These are phyloP conservation scores for Colletotrichum godetiae DNA, from an alignment of 2,329 filamentous ascomycete genomes.

Conservation along the genomic window DNA sequence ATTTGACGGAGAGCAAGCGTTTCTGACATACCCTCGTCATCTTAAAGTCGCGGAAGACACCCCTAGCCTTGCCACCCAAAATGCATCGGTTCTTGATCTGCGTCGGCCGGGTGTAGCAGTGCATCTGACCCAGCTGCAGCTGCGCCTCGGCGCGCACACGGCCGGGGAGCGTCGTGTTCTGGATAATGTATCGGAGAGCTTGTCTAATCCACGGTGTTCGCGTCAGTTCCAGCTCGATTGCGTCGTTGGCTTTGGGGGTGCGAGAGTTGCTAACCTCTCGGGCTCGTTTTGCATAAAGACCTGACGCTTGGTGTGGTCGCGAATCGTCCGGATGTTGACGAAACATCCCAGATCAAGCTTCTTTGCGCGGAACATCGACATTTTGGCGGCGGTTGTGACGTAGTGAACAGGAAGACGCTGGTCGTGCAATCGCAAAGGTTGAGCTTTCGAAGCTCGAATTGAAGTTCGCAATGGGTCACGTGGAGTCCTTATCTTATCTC, in stretches of 20 bases:
- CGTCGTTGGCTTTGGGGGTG: background rate
- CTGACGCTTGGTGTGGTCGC: constrained; percentile 97
- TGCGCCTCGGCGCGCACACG: constrained; percentile 91
- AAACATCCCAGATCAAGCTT: constrained; percentile 91
- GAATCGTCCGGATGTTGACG: constrained; percentile 86
- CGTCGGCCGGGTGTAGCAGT: constrained; percentile 91
- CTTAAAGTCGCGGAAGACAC: constrained; percentile 94
- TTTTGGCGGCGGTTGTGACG: constrained; percentile 53
- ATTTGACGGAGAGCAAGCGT: no score
- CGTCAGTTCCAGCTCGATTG: background rate
- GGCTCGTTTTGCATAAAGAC: constrained; percentile 88
- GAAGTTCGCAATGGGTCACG: constrained; percentile 10
- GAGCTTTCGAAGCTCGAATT: constrained; percentile 17
- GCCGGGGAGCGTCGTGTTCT: constrained; percentile 86
- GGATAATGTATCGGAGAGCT: constrained; percentile 92
- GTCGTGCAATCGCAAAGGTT: constrained; percentile 1
- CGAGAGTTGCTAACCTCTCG: constrained; percentile 72
- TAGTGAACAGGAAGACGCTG: constrained; percentile 1
- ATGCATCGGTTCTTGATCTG: constrained; percentile 96
- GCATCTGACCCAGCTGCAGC: constrained; percentile 93
- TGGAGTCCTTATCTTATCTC: constrained; percentile 6
- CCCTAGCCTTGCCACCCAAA: constrained; percentile 87
- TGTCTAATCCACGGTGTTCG: constrained; percentile 69
- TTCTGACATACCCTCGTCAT: constrained; percentile 81
- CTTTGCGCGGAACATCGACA: constrained; percentile 90